Conservation (phyloP, 139 green algal species). For the Zygnema circumcarinatum region DNA sequence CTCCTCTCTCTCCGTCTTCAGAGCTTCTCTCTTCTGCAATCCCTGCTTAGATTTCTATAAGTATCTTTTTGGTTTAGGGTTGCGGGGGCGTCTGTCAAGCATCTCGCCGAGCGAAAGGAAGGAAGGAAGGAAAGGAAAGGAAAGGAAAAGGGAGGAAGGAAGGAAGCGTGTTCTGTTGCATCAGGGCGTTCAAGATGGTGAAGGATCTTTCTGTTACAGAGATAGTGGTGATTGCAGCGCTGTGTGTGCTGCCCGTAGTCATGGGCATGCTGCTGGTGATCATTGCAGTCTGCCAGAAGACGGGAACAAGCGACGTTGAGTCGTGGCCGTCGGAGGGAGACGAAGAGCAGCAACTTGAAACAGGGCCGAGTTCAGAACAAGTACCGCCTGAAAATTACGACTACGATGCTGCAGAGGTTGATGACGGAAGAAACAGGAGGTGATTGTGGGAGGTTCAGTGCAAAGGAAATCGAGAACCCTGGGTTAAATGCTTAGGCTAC, state of each 20-base stretch:
- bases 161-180: no score
- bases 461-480: no score
- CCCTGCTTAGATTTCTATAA: no score
- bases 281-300: constrained; percentile 40
- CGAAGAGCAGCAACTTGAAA: constrained; percentile 24
- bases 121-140: no score
- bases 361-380: not conserved
- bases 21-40: no score
- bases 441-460: no score
- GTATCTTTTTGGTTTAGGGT: no score
- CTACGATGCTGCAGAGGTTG: not conserved
- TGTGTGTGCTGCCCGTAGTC: constrained; percentile 45
- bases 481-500: no score
- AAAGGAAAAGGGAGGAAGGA: no score
- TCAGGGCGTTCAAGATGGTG: not conserved
- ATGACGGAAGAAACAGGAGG: not conserved
- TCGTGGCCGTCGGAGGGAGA: constrained; percentile 38
- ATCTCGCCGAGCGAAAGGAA: no score
- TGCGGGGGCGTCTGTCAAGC: no score
- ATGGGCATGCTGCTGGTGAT: constrained; percentile 44
- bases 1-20: no score
- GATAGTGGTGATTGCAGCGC: constrained; percentile 31
- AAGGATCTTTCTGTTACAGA: constrained; percentile 32
- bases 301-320: constrained; percentile 39
- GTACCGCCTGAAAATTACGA: not conserved